Conservation (phyloP, 2,329 filamentous ascomycete genomes). For the Trichoderma cornu-damae region DNA sequence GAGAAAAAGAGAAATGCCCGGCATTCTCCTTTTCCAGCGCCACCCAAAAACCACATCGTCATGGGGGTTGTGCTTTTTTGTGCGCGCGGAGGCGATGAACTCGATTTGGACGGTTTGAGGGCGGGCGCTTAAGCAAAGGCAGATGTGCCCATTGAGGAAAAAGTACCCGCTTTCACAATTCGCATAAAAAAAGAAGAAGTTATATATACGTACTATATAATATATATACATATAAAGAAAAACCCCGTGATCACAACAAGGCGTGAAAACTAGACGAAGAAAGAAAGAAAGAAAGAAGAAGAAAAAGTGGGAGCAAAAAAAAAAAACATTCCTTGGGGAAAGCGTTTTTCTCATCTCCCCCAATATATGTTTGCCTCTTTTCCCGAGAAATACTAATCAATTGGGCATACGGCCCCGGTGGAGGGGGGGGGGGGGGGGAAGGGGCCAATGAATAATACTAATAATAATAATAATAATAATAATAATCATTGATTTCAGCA, state of each 20-base stretch:
- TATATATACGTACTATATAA: too few relatives aligned
- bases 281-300: neutral
- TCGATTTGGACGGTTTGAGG: neutral
- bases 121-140: conserved; percentile 9
- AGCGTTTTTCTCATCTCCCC: neutral
- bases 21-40: neutral
- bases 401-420: too few relatives aligned
- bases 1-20: neutral
- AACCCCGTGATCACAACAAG: neutral
- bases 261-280: too few relatives aligned
- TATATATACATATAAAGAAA: too few relatives aligned
- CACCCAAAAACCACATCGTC: neutral
- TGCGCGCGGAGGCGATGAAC: neutral
- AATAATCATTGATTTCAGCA: too few relatives aligned
- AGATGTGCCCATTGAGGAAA: conserved; percentile 1
- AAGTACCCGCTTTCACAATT: conserved; percentile 10
- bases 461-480: neutral
- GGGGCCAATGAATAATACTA: neutral
- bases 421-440: too few relatives aligned
- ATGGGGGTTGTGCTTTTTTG: neutral
- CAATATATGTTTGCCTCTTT: neutral
- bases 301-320: neutral
- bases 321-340: too few relatives aligned
- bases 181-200: neutral
- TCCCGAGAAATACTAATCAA: too few relatives aligned